Conservation (phyloP, 305 asterid species). For the Plantago rigida region DNA sequence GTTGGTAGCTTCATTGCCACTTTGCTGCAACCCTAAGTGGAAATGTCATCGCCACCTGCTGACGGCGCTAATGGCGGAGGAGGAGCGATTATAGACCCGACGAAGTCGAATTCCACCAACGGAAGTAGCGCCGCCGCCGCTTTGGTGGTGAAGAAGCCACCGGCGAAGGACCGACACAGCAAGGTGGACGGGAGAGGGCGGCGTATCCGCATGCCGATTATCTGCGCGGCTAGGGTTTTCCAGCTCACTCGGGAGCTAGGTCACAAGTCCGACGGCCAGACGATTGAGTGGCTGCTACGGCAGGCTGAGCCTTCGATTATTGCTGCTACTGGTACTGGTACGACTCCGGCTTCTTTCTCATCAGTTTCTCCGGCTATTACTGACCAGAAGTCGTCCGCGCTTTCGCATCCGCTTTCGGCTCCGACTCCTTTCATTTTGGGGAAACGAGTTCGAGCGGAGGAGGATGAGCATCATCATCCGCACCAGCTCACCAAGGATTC, state of each 20-base stretch:
- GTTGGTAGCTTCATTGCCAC: too few relatives aligned
- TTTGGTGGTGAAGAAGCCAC: constrained; percentile 59
- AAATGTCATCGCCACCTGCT: constrained; percentile 58
- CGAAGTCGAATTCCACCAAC: background rate
- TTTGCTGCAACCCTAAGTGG: background rate
- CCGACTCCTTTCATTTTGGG: constrained; percentile 86
- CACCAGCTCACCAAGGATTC: constrained; percentile 50
- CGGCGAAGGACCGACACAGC: constrained; percentile 94
- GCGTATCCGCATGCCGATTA: constrained; percentile 93
- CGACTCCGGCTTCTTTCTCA: constrained; percentile 83
- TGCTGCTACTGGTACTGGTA: constrained; percentile 92
- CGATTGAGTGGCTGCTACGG: constrained; percentile 91
- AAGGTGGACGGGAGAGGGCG: constrained; percentile 92
- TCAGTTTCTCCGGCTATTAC: constrained; percentile 34
- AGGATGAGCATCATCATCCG: constrained; percentile 20
- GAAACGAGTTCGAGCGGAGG: constrained; percentile 53
- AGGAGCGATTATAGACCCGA: constrained; percentile 35
- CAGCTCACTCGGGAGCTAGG: constrained; percentile 91
- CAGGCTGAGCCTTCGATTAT: constrained; percentile 94
- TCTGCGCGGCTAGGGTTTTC: constrained; percentile 89
- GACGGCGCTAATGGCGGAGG: constrained; percentile 44
- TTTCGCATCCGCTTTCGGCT: constrained; percentile 46
- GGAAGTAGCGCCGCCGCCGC: constrained; percentile 26
- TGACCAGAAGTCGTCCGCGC: constrained; percentile 44
- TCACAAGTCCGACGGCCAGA: constrained; percentile 93